Percentiles rank a stretch among this genome's conserved stretches.
Evolutionary conservation across 2,329 filamentous ascomycete genomes (phyloP).

Genomic region (Colletotrichum scovillei): DNA sequence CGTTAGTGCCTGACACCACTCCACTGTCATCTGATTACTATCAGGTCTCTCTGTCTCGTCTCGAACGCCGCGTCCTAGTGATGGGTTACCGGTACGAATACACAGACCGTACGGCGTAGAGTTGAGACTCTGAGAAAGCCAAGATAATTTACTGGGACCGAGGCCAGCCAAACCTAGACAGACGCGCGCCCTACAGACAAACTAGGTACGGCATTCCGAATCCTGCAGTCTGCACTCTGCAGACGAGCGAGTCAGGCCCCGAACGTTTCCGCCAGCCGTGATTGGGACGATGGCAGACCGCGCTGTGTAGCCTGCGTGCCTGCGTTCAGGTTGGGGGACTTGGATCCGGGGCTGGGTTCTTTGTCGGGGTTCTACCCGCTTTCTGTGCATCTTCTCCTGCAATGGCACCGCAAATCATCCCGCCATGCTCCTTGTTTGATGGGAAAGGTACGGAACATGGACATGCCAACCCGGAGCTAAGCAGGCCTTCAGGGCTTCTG

Average conservation of each 20-base stretch:
- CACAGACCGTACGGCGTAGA: no score
- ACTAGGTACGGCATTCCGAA: neutral
- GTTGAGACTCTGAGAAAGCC: neutral
- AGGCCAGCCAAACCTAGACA: neutral
- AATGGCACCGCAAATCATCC: slow-evolving; percentile 25
- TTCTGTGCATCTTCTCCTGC: slow-evolving; percentile 25
- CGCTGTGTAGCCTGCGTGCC: neutral
- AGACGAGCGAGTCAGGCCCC: slow-evolving; percentile 21
- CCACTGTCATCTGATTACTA: slow-evolving; percentile 21
- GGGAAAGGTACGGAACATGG: neutral
- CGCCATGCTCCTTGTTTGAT: slow-evolving; percentile 1
- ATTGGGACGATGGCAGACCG: slow-evolving; percentile 5
- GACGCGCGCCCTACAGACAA: neutral
- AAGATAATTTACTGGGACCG: neutral
- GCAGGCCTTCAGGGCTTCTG: neutral
- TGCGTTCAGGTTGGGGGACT: neutral
- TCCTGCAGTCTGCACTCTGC: slow-evolving; percentile 1
- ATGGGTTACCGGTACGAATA: no score
- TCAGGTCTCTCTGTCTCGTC: slow-evolving; percentile 1
- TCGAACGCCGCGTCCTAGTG: neutral
- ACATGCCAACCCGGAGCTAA: neutral
- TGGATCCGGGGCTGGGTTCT: slow-evolving; percentile 10
- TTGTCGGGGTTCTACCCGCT: slow-evolving; percentile 31
- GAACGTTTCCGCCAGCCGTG: neutral
- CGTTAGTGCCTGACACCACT: slow-evolving; percentile 17